Evolutionary conservation across 352 stramenopile genomes (phyloP).

Genomic region (Pythium pyrilobum): DNA sequence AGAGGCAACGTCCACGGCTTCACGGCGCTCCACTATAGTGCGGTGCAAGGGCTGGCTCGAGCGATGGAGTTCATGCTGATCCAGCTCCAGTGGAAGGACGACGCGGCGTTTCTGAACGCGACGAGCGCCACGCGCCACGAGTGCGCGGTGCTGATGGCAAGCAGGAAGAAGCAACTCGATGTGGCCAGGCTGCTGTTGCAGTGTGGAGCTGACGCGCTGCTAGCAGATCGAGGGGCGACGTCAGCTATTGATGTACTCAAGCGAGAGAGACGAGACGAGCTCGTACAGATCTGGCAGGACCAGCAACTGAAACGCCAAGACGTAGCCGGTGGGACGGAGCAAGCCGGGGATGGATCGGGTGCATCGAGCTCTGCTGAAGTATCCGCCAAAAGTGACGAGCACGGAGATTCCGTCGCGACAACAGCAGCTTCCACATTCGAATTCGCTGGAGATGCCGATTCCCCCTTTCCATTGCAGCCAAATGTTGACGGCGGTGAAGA

Average conservation of each 20-base stretch:
- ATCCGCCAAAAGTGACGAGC: too few species aligned
- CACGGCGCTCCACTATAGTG: slow-evolving; percentile 58
- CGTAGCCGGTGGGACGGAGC: background rate
- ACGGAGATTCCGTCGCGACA: too few species aligned
- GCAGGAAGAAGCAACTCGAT: slow-evolving; percentile 47
- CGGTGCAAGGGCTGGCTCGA: slow-evolving; percentile 31
- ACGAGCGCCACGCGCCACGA: slow-evolving; percentile 42
- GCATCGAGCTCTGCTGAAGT: too few species aligned
- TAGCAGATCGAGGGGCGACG: slow-evolving; percentile 45
- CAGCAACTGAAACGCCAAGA: background rate
- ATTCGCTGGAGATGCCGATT: too few species aligned
- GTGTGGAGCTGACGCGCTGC: slow-evolving; percentile 33
- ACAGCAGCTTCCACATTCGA: too few species aligned
- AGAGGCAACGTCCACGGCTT: slow-evolving; percentile 43
- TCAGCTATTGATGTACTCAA: slow-evolving; percentile 43
- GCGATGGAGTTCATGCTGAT: slow-evolving; percentile 33
- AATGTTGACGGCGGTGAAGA: too few species aligned
- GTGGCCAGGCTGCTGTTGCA: slow-evolving; percentile 35
- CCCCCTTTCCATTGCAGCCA: too few species aligned
- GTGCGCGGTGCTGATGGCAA: slow-evolving; percentile 56
- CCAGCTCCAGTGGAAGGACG: slow-evolving; percentile 25
- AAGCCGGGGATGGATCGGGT: too few species aligned
- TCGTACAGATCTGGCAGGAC: slow-evolving; percentile 35
- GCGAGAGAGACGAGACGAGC: slow-evolving; percentile 40
- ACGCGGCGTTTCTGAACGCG: slow-evolving; percentile 37